These are phyloP conservation scores for Globisporangium middletonii DNA, from an alignment of 352 stramenopile species.

Conservation along the genomic window DNA sequence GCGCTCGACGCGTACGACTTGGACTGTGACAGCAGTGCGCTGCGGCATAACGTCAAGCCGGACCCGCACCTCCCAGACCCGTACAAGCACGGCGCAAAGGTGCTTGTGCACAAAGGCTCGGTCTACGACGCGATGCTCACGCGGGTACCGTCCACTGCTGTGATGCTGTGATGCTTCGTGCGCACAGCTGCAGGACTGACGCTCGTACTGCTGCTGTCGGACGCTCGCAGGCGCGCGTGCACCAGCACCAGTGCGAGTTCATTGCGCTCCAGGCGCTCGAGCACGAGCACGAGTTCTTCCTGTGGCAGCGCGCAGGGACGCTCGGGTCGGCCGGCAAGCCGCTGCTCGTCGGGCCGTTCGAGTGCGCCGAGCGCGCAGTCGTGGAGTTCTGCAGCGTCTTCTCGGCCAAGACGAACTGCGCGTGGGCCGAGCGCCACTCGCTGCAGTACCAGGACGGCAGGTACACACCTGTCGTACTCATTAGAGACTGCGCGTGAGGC, in stretches of 20 bases:
- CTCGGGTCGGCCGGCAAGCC: slow-evolving; percentile 43
- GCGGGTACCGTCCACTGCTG: slow-evolving; percentile 18
- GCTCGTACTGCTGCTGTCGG: neutral
- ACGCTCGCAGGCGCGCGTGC: slow-evolving; percentile 34
- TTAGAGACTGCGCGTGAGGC: neutral
- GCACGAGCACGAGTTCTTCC: slow-evolving; percentile 37
- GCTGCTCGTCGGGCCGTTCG: slow-evolving; percentile 35
- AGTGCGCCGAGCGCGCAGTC: slow-evolving; percentile 26
- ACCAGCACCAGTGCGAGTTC: slow-evolving; percentile 63
- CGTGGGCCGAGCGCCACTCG: slow-evolving; percentile 50
- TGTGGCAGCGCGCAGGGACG: slow-evolving; percentile 44
- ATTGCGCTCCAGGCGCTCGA: slow-evolving; percentile 54
- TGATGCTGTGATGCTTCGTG: neutral
- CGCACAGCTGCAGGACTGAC: neutral
- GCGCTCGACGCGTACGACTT: slow-evolving; percentile 13
- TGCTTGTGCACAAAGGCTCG: slow-evolving; percentile 30
- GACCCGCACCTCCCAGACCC: slow-evolving; percentile 43
- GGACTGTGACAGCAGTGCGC: neutral
- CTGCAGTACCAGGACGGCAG: slow-evolving; percentile 43
- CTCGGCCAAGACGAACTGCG: slow-evolving; percentile 36
- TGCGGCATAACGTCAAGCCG: slow-evolving; percentile 29
- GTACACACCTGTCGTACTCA: slow-evolving; percentile 6
- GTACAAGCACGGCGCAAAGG: slow-evolving; percentile 30
- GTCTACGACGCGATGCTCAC: slow-evolving; percentile 64
- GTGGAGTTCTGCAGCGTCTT: slow-evolving; percentile 46